phyloP scores from a whole-genome alignment of 1,284 basidiomycete genomes.

The Amylostereum chailletii region DNA sequence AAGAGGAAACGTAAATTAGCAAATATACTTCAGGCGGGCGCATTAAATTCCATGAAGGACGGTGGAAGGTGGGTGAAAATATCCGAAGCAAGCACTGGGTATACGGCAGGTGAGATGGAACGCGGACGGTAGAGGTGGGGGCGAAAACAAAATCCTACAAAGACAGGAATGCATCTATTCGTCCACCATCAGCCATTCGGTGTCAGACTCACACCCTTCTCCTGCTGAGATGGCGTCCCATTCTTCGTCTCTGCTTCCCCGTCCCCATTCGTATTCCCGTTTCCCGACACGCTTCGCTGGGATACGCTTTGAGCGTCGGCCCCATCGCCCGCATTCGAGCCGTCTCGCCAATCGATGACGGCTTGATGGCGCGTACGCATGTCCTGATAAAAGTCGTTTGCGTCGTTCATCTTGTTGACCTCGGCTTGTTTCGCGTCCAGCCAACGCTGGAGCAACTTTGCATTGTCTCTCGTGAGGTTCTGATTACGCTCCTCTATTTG shows the following conservation, averaged over 20 bases:
- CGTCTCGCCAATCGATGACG: slow-evolving; percentile 44
- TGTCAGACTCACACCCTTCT: slow-evolving; percentile 66
- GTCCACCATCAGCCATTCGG: slow-evolving; percentile 75
- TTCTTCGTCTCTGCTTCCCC: slow-evolving; percentile 46
- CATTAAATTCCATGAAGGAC: no score
- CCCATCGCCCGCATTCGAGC: slow-evolving; percentile 19
- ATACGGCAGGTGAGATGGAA: slow-evolving; percentile 9
- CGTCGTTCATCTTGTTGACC: slow-evolving; percentile 93
- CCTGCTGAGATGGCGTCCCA: slow-evolving; percentile 62
- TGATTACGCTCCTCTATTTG: slow-evolving; percentile 85
- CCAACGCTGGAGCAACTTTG: slow-evolving; percentile 90
- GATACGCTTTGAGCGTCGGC: slow-evolving; percentile 17
- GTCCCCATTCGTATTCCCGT: slow-evolving; percentile 50
- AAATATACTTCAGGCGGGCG: neutral
- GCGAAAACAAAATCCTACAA: slow-evolving; percentile 4
- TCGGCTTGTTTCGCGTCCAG: slow-evolving; percentile 90
- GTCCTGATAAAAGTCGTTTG: slow-evolving; percentile 76
- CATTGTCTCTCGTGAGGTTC: slow-evolving; percentile 85
- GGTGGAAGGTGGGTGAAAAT: slow-evolving; percentile 10
- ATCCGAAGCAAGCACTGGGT: slow-evolving; percentile 15
- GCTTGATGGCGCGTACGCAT: slow-evolving; percentile 64
- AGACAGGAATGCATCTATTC: slow-evolving; percentile 29
- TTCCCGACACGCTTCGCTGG: slow-evolving; percentile 49
- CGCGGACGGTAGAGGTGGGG: slow-evolving; percentile 8
- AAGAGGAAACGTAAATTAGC: slow-evolving; percentile 16